Evolutionary conservation across 2,329 filamentous ascomycete genomes (phyloP).

Genomic region (Phaeosphaeriaceae sp.): DNA sequence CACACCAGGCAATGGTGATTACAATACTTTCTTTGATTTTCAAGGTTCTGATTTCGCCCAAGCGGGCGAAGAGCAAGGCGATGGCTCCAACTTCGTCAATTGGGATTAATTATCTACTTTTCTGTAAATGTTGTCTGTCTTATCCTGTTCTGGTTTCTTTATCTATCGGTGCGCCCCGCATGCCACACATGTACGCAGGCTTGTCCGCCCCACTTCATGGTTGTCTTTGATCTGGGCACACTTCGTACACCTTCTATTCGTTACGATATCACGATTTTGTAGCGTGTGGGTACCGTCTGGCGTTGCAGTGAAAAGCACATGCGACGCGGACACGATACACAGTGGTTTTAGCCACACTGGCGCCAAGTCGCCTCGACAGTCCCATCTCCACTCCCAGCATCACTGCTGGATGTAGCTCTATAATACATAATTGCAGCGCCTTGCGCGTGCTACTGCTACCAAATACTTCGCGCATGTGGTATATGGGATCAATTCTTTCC

Average conservation of each 20-base stretch:
- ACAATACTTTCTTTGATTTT: constrained; percentile 32
- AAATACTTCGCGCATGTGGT: not conserved
- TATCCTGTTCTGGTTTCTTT: not conserved
- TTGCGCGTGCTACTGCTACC: not conserved
- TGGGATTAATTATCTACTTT: constrained; percentile 23
- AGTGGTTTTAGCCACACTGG: constrained; percentile 10
- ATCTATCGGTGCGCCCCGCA: not conserved
- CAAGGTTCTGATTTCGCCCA: constrained; percentile 20
- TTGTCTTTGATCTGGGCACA: constrained; percentile 11
- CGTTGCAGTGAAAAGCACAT: constrained; percentile 10
- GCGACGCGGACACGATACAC: constrained; percentile 5
- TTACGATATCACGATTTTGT: constrained; percentile 18
- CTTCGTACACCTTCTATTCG: constrained; percentile 16
- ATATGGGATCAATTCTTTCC: not conserved
- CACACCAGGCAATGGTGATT: constrained; percentile 30
- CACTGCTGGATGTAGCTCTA: constrained; percentile 14
- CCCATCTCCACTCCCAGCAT: constrained; percentile 13
- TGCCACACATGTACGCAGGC: constrained; percentile 2
- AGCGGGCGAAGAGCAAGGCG: constrained; percentile 24
- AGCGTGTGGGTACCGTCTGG: constrained; percentile 11
- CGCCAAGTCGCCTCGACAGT: constrained; percentile 19
- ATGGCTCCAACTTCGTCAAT: constrained; percentile 26
- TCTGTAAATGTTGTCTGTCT: not conserved
- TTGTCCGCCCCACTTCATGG: not conserved
- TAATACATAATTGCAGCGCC: constrained; percentile 25